Evolutionary conservation across 176 grass and related monocot species (phyloP).

Genomic region (Miscanthus lutarioriparius): DNA sequence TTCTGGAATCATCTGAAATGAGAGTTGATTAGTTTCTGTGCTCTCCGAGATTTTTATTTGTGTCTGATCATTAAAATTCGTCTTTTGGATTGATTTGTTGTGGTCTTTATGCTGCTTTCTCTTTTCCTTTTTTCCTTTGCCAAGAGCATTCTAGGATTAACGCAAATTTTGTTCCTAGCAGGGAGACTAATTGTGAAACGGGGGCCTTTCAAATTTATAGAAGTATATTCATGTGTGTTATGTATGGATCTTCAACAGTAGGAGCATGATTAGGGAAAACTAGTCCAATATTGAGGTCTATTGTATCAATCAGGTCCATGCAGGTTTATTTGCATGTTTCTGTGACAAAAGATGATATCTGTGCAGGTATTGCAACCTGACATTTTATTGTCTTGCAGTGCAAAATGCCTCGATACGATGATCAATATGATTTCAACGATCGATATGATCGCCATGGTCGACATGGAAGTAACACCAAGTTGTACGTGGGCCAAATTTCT

Average conservation of each 20-base stretch:
- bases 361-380: background rate
- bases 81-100: background rate
- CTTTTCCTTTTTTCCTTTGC: background rate
- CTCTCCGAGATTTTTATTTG: background rate
- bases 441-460: background rate
- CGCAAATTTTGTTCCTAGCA: conserved; percentile 1
- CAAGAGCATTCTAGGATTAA: background rate
- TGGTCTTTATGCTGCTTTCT: background rate
- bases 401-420: conserved; percentile 81
- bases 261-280: background rate
- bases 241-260: conserved; percentile 7
- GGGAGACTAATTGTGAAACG: background rate
- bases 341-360: background rate
- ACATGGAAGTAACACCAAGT: conserved; percentile 52
- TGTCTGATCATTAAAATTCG: background rate
- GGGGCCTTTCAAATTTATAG: background rate
- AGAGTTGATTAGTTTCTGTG: background rate
- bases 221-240: background rate
- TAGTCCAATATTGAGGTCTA: background rate
- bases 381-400: conserved; percentile 35
- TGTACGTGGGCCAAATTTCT: conserved; percentile 81
- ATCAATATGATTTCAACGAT: conserved; percentile 29
- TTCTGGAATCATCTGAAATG: background rate
- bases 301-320: background rate
- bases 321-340: conserved; percentile 12